These are phyloP conservation scores for Vanrija sp. DNA, from an alignment of 1,284 basidiomycete genomes.

Conservation along the genomic window DNA sequence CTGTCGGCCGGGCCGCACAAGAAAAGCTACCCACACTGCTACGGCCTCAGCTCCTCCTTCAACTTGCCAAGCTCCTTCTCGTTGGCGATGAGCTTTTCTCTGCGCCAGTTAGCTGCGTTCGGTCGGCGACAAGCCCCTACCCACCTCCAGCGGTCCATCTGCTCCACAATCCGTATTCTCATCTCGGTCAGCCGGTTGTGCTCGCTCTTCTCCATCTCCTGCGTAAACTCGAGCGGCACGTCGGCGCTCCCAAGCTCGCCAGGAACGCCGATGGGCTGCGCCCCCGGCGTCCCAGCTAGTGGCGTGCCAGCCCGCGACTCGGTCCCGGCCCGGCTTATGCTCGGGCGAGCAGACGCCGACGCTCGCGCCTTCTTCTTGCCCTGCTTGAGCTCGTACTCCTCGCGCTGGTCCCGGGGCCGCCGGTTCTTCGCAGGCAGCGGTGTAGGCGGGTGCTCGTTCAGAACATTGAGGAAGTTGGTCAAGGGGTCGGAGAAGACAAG, in stretches of 20 bases:
- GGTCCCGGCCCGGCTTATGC: constrained; percentile 10
- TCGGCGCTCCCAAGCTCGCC: constrained; percentile 45
- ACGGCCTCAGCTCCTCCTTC: constrained; percentile 15
- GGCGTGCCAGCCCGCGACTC: constrained; percentile 13
- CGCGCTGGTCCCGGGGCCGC: constrained; percentile 37
- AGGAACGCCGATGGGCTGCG: constrained; percentile 22
- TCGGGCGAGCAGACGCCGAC: neutral
- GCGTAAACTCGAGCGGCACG: constrained; percentile 68
- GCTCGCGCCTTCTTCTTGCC: constrained; percentile 25
- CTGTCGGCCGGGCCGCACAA: too few relatives aligned
- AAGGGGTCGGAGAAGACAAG: constrained; percentile 95
- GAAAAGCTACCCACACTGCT: too few relatives aligned
- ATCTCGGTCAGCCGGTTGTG: constrained; percentile 73
- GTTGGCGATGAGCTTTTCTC: constrained; percentile 56
- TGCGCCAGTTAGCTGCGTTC: constrained; percentile 10
- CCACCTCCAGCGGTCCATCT: constrained; percentile 50
- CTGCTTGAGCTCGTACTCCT: constrained; percentile 38
- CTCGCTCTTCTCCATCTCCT: constrained; percentile 81
- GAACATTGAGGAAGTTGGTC: constrained; percentile 76
- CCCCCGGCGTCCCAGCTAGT: constrained; percentile 7
- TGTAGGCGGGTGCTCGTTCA: constrained; percentile 78
- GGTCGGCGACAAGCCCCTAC: constrained; percentile 8
- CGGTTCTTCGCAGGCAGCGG: constrained; percentile 65
- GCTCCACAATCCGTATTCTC: constrained; percentile 58
- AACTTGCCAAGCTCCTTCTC: constrained; percentile 35